Conservation (phyloP, 805 yeast species). For the Ogataea paraovalis region DNA sequence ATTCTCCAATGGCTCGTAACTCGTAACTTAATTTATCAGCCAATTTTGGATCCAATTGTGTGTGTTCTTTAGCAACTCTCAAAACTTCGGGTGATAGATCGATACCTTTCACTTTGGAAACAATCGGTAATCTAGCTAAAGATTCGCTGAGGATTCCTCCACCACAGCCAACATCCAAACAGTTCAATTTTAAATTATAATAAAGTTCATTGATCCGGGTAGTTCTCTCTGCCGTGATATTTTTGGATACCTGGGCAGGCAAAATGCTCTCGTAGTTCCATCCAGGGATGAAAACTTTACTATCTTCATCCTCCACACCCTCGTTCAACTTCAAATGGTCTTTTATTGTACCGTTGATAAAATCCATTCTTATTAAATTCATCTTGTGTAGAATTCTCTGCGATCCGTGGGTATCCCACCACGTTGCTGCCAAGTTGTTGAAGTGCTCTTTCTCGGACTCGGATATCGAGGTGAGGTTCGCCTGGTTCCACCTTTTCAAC, state of each 20-base stretch:
- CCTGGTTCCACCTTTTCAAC: not conserved
- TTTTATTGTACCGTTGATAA: constrained; percentile 61
- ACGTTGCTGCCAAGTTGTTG: constrained; percentile 80
- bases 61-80: constrained; percentile 73
- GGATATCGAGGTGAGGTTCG: constrained; percentile 37
- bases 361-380: constrained; percentile 88
- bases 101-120: constrained; percentile 67
- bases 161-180: constrained; percentile 94
- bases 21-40: constrained; percentile 48
- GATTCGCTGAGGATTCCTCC: constrained; percentile 94
- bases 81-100: constrained; percentile 84
- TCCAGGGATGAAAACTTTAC: constrained; percentile 68
- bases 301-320: constrained; percentile 33
- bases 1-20: constrained; percentile 58
- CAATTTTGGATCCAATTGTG: constrained; percentile 59
- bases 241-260: constrained; percentile 50
- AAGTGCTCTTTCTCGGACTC: constrained; percentile 76
- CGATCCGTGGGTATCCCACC: constrained; percentile 97
- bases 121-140: constrained; percentile 68
- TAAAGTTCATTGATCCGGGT: constrained; percentile 37
- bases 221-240: constrained; percentile 50
- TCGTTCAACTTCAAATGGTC: constrained; percentile 42
- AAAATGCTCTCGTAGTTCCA: constrained; percentile 58
- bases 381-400: constrained; percentile 92
- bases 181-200: constrained; percentile 39